Base-by-base conservation (phyloP, 164 flowering plant species). In the Stephania cephalantha region DNA sequence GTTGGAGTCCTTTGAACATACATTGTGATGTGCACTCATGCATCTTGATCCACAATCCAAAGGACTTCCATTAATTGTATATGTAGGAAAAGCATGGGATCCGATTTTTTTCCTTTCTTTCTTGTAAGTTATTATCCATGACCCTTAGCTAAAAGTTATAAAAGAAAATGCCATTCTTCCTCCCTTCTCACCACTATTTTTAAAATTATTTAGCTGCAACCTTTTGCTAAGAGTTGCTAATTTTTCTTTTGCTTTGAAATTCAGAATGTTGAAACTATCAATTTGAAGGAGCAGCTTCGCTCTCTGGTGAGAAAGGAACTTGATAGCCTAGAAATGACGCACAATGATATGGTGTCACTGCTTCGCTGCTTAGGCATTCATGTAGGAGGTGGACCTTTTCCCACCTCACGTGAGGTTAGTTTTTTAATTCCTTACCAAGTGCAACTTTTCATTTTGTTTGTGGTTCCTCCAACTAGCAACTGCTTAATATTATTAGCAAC, bases 191-290 rank as follows among this genome's bases (percentile, higher is more conserved):
- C 30, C 17, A 15, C 15, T 6, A 46, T 11, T 13, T 53, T 55
- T 35, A 10, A 42, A 64, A 9, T 22, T 31, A 35, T 61, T 45
- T 45, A 17, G 42, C 30, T 2, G 20, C 17, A 69, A 31, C 46
- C n/a, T 46, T 6, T 35, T 73, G 20, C 63, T 11, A 5, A 12
- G 42, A 52, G 68, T 68, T 31, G 15, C 12, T 18, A 30, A 31
- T 35, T 42, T 35, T 46, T 5, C 18, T 44, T 65, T 69, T 78
- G 65, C 68, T 75, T 30, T 46, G 11, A n/a, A 71, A 45, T 80
- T 72, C 87, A 95, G 97, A 95, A 87, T 81, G 90, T 85, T 79
- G 97, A 93, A 73, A 84, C 87, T 72, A 80, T 87, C 81, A 89
- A 87, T 81, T 48, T 93, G 87, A 93, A 93, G 78, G 99, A 92